A percentile compares a stretch with the other conserved stretches of the same genome.
Conservation (phyloP, 2,329 filamentous ascomycete genomes). For the Madurella mycetomatis region DNA sequence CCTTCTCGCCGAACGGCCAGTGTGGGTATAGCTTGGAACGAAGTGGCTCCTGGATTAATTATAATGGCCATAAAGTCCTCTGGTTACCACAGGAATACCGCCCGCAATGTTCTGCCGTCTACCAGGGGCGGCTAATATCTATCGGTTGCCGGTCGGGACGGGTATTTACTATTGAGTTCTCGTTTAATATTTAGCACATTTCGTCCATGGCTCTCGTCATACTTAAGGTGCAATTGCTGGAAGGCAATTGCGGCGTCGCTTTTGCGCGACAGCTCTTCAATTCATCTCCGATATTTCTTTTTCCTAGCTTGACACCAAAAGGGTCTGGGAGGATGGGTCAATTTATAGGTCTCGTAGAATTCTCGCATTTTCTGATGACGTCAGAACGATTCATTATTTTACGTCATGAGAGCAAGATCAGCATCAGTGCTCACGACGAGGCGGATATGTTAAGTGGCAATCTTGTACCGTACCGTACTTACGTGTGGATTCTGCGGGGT, state of each 20-base stretch:
- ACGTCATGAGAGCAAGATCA: no score
- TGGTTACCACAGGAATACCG: conserved; percentile 8
- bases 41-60: conserved; percentile 11
- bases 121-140: conserved; percentile 11
- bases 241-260: no score
- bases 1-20: no score
- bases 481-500: no score
- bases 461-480: no score
- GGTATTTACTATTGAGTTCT: conserved; percentile 13
- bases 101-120: not conserved
- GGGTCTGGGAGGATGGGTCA: conserved; percentile 7
- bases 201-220: no score
- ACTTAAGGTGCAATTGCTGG: no score
- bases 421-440: no score
- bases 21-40: conserved; percentile 8
- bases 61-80: conserved; percentile 9
- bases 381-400: no score
- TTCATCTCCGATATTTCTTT: conserved; percentile 6
- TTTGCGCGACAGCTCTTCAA: no score
- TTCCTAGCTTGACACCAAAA: conserved; percentile 10
- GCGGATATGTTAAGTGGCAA: no score
- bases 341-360: conserved; percentile 1
- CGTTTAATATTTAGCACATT: conserved; percentile 4
- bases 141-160: conserved; percentile 14
- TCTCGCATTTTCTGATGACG: no score